Percentiles rank a stretch among this genome's conserved stretches.
phyloP scores from a whole-genome alignment of 2,329 filamentous ascomycete genomes.

The Cercospora brassicicola region DNA sequence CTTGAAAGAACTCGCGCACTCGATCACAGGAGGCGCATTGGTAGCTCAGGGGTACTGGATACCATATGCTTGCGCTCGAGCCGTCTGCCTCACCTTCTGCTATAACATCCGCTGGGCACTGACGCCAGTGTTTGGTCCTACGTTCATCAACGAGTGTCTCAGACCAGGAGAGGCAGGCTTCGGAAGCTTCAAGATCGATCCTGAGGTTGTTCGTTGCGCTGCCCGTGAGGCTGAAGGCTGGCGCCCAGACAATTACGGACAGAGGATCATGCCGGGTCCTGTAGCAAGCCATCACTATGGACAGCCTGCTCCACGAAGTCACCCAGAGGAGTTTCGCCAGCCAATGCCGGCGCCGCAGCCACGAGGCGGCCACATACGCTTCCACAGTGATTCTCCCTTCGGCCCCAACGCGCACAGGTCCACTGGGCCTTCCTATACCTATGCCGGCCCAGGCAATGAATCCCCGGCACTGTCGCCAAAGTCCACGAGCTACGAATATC shows the following conservation, averaged over 20 bases:
- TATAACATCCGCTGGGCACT: slow-evolving; percentile 78
- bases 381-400: slow-evolving; percentile 34
- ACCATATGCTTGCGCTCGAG: slow-evolving; percentile 81
- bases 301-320: slow-evolving; percentile 15
- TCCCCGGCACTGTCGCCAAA: slow-evolving; percentile 37
- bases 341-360: neutral
- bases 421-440: slow-evolving; percentile 13
- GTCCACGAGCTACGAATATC: slow-evolving; percentile 16
- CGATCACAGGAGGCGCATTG: slow-evolving; percentile 89
- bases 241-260: slow-evolving; percentile 18
- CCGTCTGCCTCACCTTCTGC: slow-evolving; percentile 88
- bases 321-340: neutral
- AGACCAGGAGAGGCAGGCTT: slow-evolving; percentile 62
- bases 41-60: slow-evolving; percentile 98
- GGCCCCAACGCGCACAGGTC: slow-evolving; percentile 19
- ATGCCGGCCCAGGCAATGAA: slow-evolving; percentile 18
- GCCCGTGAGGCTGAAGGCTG: slow-evolving; percentile 42
- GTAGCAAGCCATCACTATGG: slow-evolving; percentile 8
- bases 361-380: slow-evolving; percentile 22
- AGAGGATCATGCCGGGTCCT: neutral
- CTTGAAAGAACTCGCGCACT: slow-evolving; percentile 84
- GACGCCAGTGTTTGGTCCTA: slow-evolving; percentile 83
- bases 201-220: slow-evolving; percentile 42
- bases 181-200: slow-evolving; percentile 44
- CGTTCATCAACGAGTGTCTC: slow-evolving; percentile 73